Percentiles rank a stretch among this genome's conserved stretches.
Conservation (phyloP, 768 basidiomycete genomes). For the Leucosporidium scottii region DNA sequence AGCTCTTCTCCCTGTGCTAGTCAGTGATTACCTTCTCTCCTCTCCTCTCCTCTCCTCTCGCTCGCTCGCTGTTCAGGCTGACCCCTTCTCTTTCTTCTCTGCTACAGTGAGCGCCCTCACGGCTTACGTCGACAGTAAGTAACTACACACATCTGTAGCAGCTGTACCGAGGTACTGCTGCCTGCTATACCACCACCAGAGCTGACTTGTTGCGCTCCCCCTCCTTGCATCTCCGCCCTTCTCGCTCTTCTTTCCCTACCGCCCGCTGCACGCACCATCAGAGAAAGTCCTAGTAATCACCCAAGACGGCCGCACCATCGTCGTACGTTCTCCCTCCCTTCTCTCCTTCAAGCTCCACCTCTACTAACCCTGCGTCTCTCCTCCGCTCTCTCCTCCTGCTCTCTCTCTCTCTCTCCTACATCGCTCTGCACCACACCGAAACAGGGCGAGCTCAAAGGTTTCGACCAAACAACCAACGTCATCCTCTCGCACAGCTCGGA, state of each 20-base stretch:
- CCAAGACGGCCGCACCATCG: slow-evolving; percentile 90
- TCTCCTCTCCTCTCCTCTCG: no score
- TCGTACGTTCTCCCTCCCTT: slow-evolving; percentile 53
- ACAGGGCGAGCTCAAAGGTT: slow-evolving; percentile 84
- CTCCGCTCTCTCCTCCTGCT: not conserved
- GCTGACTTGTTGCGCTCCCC: slow-evolving; percentile 9
- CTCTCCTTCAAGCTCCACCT: not conserved
- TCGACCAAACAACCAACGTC: slow-evolving; percentile 91
- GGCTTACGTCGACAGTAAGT: no score
- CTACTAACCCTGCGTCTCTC: not conserved
- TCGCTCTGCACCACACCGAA: no score
- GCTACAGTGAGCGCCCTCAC: no score
- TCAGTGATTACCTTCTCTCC: no score
- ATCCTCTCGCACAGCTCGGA: slow-evolving; percentile 91
- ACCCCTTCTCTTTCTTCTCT: no score
- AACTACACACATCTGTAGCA: no score
- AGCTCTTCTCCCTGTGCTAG: no score
- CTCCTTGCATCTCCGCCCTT: not conserved
- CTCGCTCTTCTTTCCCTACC: not conserved
- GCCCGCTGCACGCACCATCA: slow-evolving; percentile 38
- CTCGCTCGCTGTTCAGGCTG: no score
- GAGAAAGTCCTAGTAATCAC: slow-evolving; percentile 87
- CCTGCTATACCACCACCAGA: not conserved
- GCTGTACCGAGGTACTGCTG: no score
- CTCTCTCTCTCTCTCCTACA: not conserved